phyloP scores from a whole-genome alignment of 768 basidiomycete genomes.

The Multifurca ochricompacta region DNA sequence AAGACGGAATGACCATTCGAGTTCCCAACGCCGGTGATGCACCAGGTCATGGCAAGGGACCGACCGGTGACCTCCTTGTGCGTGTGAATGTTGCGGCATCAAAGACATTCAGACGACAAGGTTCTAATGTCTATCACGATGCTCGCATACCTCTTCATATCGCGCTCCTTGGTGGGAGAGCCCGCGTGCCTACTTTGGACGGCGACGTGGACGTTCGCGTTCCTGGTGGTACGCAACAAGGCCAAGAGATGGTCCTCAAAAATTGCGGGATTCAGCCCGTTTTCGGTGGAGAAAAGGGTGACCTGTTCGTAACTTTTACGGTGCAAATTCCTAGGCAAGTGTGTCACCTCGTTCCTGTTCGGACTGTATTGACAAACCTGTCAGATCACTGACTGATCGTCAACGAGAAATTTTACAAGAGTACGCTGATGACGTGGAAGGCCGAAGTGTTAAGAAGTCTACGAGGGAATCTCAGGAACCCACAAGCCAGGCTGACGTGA shows the following conservation, averaged over 20 bases:
- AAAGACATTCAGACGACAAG: constrained; percentile 83
- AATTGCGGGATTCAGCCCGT: constrained; percentile 71
- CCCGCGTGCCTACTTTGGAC: constrained; percentile 89
- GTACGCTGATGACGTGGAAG: constrained; percentile 92
- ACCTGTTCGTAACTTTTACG: constrained; percentile 83
- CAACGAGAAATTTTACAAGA: constrained; percentile 85
- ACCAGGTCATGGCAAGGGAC: constrained; percentile 70
- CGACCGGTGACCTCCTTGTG: constrained; percentile 78
- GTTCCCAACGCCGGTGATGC: constrained; percentile 78
- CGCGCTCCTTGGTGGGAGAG: constrained; percentile 88
- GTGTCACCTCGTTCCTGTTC: constrained; percentile 2
- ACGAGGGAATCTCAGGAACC: constrained; percentile 22
- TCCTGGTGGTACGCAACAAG: constrained; percentile 89
- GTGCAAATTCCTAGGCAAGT: constrained; percentile 86
- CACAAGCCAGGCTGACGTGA: constrained; percentile 21
- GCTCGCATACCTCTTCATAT: constrained; percentile 85
- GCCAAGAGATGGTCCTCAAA: constrained; percentile 93
- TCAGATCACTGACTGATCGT: constrained; percentile 70
- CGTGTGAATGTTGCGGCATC: constrained; percentile 79
- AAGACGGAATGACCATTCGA: constrained; percentile 90
- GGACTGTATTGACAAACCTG: constrained; percentile 7
- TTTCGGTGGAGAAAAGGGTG: constrained; percentile 57
- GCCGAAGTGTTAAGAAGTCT: constrained; percentile 32
- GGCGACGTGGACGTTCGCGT: constrained; percentile 93
- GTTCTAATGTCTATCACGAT: constrained; percentile 83